Percentiles rank a stretch among this genome's conserved stretches.
phyloP scores from a whole-genome alignment of 257 asterid species.

The Nicotiana sylvestris region DNA sequence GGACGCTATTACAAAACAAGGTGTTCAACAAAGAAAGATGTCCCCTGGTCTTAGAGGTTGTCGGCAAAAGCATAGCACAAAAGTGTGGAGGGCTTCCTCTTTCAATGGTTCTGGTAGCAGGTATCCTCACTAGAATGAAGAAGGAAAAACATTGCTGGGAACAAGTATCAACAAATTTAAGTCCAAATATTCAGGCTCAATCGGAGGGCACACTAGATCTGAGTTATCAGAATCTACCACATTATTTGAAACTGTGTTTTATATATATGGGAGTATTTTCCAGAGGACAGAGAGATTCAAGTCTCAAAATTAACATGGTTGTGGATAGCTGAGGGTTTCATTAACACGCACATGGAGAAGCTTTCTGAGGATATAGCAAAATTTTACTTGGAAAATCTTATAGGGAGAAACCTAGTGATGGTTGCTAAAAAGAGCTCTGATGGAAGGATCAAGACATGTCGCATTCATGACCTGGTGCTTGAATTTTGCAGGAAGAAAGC shows the following conservation, averaged over 20 bases:
- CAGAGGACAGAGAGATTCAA: not conserved
- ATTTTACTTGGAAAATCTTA: not conserved
- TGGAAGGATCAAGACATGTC: constrained; percentile 1
- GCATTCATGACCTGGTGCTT: constrained; percentile 13
- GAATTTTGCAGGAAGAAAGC: constrained; percentile 4
- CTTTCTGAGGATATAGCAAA: not conserved
- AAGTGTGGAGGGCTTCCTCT: constrained; percentile 12
- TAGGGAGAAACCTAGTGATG: not conserved
- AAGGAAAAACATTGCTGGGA: not conserved
- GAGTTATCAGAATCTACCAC: constrained; percentile 11
- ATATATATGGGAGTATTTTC: constrained; percentile 7
- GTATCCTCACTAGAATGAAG: not conserved
- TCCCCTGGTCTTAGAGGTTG: not conserved
- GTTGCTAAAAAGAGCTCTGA: not conserved
- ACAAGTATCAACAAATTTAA: not conserved
- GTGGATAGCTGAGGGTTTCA: constrained; percentile 15
- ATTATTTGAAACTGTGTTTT: not conserved
- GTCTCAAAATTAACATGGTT: not conserved
- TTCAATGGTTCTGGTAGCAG: not conserved
- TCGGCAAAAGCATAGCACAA: not conserved
- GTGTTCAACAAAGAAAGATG: not conserved
- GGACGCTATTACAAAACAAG: not conserved
- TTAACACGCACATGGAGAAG: not conserved
- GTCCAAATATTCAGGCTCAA: not conserved
- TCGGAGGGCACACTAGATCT: not conserved